Percentiles rank a stretch among this genome's conserved stretches.
Evolutionary conservation across 768 basidiomycete species (phyloP).

Genomic region (Pleurotus ostreatus): DNA sequence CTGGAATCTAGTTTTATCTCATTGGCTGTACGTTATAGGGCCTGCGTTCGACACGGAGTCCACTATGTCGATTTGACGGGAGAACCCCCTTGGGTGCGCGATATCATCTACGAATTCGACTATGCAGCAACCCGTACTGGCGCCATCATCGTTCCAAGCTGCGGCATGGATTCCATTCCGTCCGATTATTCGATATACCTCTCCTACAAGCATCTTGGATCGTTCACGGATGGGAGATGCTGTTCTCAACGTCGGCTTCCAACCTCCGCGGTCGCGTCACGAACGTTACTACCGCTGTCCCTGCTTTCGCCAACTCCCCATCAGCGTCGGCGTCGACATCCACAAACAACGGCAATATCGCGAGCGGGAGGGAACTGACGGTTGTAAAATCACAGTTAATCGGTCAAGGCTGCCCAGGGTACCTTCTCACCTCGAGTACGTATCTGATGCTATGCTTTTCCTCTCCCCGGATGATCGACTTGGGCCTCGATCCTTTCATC

Average conservation of each 20-base stretch:
- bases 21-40: constrained; percentile 34
- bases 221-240: neutral
- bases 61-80: constrained; percentile 88
- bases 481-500: too few relatives aligned
- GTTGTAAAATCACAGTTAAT: constrained; percentile 59
- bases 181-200: constrained; percentile 68
- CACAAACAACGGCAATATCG: too few relatives aligned
- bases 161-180: constrained; percentile 76
- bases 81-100: constrained; percentile 62
- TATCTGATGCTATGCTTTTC: neutral
- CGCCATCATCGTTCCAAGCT: constrained; percentile 77
- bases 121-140: constrained; percentile 65
- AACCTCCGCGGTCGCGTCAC: constrained; percentile 30
- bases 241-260: neutral
- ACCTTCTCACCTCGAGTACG: constrained; percentile 54
- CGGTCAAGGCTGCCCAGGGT: constrained; percentile 77
- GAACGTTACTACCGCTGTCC: constrained; percentile 66
- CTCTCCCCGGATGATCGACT: constrained; percentile 1
- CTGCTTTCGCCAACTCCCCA: constrained; percentile 16
- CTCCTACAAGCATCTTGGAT: constrained; percentile 45
- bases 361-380: constrained; percentile 17
- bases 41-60: constrained; percentile 67
- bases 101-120: constrained; percentile 58
- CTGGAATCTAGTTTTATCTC: neutral
- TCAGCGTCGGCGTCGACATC: too few relatives aligned